Percentiles rank a stretch among this genome's conserved stretches.
These are phyloP conservation scores for Cutaneotrichosporon sp. DNA, from an alignment of 1,284 basidiomycete species.

Conservation along the genomic window DNA sequence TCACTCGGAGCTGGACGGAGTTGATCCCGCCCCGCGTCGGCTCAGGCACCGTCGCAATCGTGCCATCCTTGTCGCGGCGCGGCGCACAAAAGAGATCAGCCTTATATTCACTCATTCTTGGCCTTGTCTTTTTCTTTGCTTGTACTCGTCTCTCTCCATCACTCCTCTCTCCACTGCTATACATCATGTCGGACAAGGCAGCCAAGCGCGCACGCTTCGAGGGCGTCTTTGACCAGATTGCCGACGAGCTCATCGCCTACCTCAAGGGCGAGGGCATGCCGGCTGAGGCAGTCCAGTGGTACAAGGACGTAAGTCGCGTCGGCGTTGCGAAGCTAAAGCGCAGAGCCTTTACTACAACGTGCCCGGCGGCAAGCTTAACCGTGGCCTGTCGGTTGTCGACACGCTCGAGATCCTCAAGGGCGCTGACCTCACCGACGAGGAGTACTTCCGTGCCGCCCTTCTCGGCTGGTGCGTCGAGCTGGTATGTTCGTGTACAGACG, in stretches of 20 bases:
- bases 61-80: too few species aligned
- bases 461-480: conserved; percentile 96
- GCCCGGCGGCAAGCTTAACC: conserved; percentile 93
- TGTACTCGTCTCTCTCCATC: neutral
- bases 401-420: conserved; percentile 83
- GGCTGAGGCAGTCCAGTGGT: conserved; percentile 76
- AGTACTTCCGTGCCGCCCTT: conserved; percentile 84
- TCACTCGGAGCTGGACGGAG: too few species aligned
- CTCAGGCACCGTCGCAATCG: too few species aligned
- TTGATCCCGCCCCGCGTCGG: too few species aligned
- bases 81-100: too few species aligned
- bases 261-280: conserved; percentile 69
- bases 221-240: conserved; percentile 54
- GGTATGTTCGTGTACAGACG: conserved; percentile 52
- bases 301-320: conserved; percentile 56
- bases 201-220: conserved; percentile 38
- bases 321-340: neutral
- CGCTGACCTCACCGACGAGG: conserved; percentile 58
- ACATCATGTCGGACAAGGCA: conserved; percentile 28
- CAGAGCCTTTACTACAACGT: conserved; percentile 92
- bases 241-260: conserved; percentile 58
- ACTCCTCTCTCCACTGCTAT: neutral
- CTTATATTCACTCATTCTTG: neutral
- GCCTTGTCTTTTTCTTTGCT: neutral
- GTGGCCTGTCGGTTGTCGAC: conserved; percentile 91